Conservation (phyloP, 805 yeast species). For the Cyberlindnera saturnus region DNA sequence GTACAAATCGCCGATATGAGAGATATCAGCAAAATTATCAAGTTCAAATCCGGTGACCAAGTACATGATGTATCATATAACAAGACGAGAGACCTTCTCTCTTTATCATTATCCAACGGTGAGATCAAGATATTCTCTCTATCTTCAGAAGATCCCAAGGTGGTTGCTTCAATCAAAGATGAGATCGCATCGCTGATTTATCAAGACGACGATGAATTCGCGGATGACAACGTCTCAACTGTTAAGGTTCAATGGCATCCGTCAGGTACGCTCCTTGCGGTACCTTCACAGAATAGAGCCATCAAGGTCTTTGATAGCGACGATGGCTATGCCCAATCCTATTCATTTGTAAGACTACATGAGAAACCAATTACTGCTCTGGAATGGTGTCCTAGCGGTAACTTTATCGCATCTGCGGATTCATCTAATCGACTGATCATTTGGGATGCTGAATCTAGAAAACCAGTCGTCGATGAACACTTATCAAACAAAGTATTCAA, state of each 20-base stretch:
- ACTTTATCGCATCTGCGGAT: constrained; percentile 52
- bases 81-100: constrained; percentile 46
- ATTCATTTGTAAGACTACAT: constrained; percentile 22
- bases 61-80: constrained; percentile 51
- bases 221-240: constrained; percentile 36
- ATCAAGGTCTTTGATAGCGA: constrained; percentile 35
- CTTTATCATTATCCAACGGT: constrained; percentile 58
- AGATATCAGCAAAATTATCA: constrained; percentile 22
- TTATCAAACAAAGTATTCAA: constrained; percentile 25
- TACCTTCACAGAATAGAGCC: constrained; percentile 49
- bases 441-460: constrained; percentile 44
- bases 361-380: constrained; percentile 27
- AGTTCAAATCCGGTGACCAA: constrained; percentile 44
- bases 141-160: constrained; percentile 48
- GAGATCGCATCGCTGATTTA: constrained; percentile 35
- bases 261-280: constrained; percentile 59
- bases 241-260: constrained; percentile 67
- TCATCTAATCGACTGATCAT: constrained; percentile 45
- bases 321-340: constrained; percentile 9
- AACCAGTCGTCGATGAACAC: constrained; percentile 27
- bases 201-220: constrained; percentile 32
- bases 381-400: constrained; percentile 57
- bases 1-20: constrained; percentile 41
- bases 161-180: constrained; percentile 37
- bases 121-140: constrained; percentile 44